phyloP scores from a whole-genome alignment of 768 basidiomycete species.

The Macrolepiota dolichaula region DNA sequence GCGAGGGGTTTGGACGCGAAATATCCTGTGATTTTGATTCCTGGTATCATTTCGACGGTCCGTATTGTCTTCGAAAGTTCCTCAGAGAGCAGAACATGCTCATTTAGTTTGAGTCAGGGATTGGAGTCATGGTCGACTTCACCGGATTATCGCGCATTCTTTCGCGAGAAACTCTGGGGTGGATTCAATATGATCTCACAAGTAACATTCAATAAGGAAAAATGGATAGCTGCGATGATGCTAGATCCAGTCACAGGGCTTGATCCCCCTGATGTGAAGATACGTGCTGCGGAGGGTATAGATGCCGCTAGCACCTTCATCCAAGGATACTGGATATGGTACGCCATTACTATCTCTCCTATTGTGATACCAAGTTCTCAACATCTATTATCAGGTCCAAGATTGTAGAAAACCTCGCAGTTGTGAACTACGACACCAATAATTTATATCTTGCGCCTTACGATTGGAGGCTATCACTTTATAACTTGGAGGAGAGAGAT shows the following conservation, averaged over 20 bases:
- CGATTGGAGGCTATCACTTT: slow-evolving; percentile 87
- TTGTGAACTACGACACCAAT: slow-evolving; percentile 89
- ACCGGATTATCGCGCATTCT: slow-evolving; percentile 82
- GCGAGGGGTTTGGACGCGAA: slow-evolving; percentile 62
- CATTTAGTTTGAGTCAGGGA: slow-evolving; percentile 37
- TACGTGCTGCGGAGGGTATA: slow-evolving; percentile 90
- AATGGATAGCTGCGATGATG: slow-evolving; percentile 88
- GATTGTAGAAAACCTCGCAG: slow-evolving; percentile 92
- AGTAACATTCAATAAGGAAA: slow-evolving; percentile 77
- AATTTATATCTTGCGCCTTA: slow-evolving; percentile 83
- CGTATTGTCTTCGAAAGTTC: slow-evolving; percentile 18
- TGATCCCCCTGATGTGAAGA: slow-evolving; percentile 81
- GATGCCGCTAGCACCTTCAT: slow-evolving; percentile 86
- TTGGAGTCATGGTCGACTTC: slow-evolving; percentile 94
- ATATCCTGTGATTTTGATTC: slow-evolving; percentile 82
- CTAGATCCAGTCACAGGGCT: slow-evolving; percentile 90
- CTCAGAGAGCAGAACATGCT: background rate
- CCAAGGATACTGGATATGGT: slow-evolving; percentile 96
- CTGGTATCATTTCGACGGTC: slow-evolving; percentile 87
- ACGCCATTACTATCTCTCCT: slow-evolving; percentile 12
- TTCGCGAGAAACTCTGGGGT: slow-evolving; percentile 85
- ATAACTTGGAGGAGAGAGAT: slow-evolving; percentile 90
- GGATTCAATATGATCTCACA: slow-evolving; percentile 83
- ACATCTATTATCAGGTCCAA: slow-evolving; percentile 56
- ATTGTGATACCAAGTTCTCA: background rate